Conservation (phyloP, 2,329 filamentous ascomycete species). For the Colletotrichum lentis region DNA sequence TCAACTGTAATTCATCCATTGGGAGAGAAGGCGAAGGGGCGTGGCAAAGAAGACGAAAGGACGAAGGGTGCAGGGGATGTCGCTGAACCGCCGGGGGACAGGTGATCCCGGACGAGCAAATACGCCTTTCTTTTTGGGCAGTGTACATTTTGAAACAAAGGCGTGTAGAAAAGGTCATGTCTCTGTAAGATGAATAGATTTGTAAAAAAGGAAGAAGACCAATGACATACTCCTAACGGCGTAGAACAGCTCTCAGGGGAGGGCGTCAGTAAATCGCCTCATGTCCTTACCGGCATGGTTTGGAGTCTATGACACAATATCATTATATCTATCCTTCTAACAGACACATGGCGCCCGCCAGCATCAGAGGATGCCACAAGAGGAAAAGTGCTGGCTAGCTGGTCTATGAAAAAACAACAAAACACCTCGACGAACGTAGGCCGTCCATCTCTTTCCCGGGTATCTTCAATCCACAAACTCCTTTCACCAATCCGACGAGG, state of each 20-base stretch:
- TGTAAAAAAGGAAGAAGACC: conserved; percentile 46
- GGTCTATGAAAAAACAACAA: background rate
- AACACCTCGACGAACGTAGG: background rate
- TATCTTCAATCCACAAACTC: conserved; percentile 27
- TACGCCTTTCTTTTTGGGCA: conserved; percentile 32
- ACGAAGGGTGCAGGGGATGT: background rate
- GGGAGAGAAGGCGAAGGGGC: background rate
- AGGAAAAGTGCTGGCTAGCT: background rate
- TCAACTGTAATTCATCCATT: conserved; percentile 27
- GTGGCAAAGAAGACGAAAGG: background rate
- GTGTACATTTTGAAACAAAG: conserved; percentile 37
- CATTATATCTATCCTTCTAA: too few species aligned
- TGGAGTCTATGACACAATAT: too few species aligned
- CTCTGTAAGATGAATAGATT: conserved; percentile 51
- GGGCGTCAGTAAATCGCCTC: too few species aligned
- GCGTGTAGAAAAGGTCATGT: conserved; percentile 32
- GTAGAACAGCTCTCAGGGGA: too few species aligned
- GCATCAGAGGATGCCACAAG: too few species aligned
- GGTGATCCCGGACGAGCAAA: conserved; percentile 9
- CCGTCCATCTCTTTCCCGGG: conserved; percentile 23
- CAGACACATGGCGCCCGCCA: too few species aligned
- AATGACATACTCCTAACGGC: conserved; percentile 40
- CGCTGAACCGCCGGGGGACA: conserved; percentile 5
- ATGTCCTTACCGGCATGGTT: too few species aligned
- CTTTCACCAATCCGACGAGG: conserved; percentile 25